These are phyloP conservation scores for Leersia perrieri DNA, from an alignment of 176 grass and related monocot genomes.

Conservation along the genomic window DNA sequence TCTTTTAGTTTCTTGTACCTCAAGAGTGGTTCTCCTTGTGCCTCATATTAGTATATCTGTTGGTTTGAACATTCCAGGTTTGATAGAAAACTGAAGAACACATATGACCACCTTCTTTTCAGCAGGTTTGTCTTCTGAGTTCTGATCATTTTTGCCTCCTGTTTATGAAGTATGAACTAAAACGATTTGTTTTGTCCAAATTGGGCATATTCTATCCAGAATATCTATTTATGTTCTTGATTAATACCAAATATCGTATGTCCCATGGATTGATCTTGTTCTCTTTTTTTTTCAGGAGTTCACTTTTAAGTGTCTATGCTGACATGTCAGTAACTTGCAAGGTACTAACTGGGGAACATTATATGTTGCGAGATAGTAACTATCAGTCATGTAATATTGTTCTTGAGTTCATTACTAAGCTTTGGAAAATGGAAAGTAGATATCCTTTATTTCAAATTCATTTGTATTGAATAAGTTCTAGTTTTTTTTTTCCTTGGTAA, in stretches of 20 bases:
- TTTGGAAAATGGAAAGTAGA: not conserved
- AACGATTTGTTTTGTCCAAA: constrained; percentile 4
- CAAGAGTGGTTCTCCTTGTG: constrained; percentile 19
- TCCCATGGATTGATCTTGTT: constrained; percentile 30
- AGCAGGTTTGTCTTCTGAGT: constrained; percentile 60
- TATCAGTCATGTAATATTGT: not conserved
- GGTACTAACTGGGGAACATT: constrained; percentile 46
- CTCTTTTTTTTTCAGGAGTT: constrained; percentile 71
- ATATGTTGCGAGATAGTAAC: constrained; percentile 21
- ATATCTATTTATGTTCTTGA: not conserved
- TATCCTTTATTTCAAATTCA: not conserved
- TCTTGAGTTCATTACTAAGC: not conserved
- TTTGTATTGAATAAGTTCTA: not conserved
- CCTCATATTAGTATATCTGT: constrained; percentile 19
- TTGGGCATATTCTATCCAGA: not conserved
- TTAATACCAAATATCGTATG: not conserved
- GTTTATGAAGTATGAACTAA: no score
- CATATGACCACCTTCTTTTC: constrained; percentile 93
- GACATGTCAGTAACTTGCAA: constrained; percentile 97
- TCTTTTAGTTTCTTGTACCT: constrained; percentile 13
- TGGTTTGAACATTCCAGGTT: constrained; percentile 63
- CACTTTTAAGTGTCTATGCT: constrained; percentile 95
- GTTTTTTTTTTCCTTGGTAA: not conserved
- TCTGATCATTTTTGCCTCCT: constrained; percentile 11
- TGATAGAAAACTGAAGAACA: constrained; percentile 95